phyloP scores from a whole-genome alignment of 768 basidiomycete species.

The Lepiota venenata region DNA sequence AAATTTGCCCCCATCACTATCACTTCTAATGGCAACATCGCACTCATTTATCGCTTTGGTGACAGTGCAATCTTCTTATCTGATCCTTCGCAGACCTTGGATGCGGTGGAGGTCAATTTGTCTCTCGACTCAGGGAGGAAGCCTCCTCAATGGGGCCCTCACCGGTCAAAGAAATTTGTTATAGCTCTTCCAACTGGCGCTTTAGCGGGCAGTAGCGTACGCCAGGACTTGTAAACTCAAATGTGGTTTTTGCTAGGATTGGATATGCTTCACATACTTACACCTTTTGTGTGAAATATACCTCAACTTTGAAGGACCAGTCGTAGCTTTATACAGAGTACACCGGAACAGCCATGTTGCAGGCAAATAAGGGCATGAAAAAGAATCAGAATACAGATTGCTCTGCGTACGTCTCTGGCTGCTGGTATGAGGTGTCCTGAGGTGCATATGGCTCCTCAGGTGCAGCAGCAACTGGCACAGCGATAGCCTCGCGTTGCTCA shows the following conservation, averaged over 20 bases:
- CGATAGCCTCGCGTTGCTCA: conserved; percentile 75
- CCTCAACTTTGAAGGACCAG: neutral
- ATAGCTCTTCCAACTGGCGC: conserved; percentile 47
- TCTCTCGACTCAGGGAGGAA: conserved; percentile 20
- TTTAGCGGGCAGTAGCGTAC: conserved; percentile 47
- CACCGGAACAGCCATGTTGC: conserved; percentile 1
- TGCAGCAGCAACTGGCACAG: conserved; percentile 47
- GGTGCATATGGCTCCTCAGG: conserved; percentile 49
- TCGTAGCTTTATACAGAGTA: neutral
- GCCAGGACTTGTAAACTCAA: conserved; percentile 14
- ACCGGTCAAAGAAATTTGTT: conserved; percentile 23
- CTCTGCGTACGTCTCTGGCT: conserved; percentile 37
- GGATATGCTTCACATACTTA: conserved; percentile 6
- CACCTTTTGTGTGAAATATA: conserved; percentile 9
- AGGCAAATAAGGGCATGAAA: conserved; percentile 15
- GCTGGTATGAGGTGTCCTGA: conserved; percentile 42
- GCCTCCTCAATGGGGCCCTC: conserved; percentile 24
- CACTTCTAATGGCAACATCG: conserved; percentile 37
- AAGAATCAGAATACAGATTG: conserved; percentile 61
- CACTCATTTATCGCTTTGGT: conserved; percentile 38
- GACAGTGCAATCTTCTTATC: conserved; percentile 50
- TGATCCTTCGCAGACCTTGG: conserved; percentile 60
- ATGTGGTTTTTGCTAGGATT: conserved; percentile 11
- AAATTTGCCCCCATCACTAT: conserved; percentile 26
- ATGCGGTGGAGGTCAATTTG: conserved; percentile 33